Evolutionary conservation across 2,329 filamentous ascomycete species (phyloP), one percentile per base, ranked within the genome.

Genomic region (Escovopsis sp.): DNA sequence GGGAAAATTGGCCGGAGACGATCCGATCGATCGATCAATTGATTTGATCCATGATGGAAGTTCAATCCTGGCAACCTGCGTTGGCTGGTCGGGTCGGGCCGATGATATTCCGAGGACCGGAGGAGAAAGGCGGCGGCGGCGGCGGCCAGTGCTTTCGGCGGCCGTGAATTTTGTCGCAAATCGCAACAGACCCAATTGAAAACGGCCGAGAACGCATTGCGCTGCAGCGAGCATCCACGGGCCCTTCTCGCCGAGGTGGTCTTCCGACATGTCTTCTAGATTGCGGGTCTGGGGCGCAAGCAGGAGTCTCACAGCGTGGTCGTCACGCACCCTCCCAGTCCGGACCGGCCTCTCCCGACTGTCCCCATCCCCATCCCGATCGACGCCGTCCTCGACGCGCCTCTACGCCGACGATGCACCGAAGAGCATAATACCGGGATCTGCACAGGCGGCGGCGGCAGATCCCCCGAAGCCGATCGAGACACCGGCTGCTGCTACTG

Each of bases 271-370:
- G 59, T 54, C 56, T 55, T 49, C 59, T 44, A 54, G 54, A 51
- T 50, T 55, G 45, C 54, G 53, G 45, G 46, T 61, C 43, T 60
- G 55, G 59, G 55, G 55, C 33, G 58, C 53, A 48, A 61, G 59
- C 43, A 56, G 56, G 53, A 51, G 53, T 51, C 51, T 62, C 40
- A 55, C 55, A 42, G 43, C 59, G 46, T 53, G 50, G 33, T 51
- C 55, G 50, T 51, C 15, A 15, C 15, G 53, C 43, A 52, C 54
- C 51, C 48, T 42, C 41, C 48, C 51, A 44, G 48, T 51, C 42
- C 48, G 52, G 40, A 45, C 51, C 28, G 43, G 52, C 40, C 47
- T 47, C 18, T 50, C 57, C 39, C 39, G 51, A 36, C 51, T 40
- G 15, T 15, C 15, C 15, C 15, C 15, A 15, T 15, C 15, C 15